phyloP scores from a whole-genome alignment of 202 grass and related monocot genomes.

The Saccharum hybrid region DNA sequence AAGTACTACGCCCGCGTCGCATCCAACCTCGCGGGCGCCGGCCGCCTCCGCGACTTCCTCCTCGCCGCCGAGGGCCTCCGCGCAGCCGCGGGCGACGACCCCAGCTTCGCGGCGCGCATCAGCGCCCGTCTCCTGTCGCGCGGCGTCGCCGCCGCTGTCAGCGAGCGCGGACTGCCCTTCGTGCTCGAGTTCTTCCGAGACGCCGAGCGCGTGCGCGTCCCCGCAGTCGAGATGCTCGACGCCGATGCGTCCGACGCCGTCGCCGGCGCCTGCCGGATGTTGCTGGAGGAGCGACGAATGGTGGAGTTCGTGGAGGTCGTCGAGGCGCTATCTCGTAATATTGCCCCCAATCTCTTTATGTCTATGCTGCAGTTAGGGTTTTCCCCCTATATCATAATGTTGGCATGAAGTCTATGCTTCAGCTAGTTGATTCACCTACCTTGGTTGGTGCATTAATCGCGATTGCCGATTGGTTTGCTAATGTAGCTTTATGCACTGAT shows the following conservation, averaged over 20 bases:
- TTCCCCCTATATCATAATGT: background rate
- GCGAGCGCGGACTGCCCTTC: conserved; percentile 46
- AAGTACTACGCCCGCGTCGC: conserved; percentile 84
- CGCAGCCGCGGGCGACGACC: conserved; percentile 49
- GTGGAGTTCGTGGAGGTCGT: conserved; percentile 64
- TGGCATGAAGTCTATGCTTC: background rate
- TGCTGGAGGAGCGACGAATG: conserved; percentile 58
- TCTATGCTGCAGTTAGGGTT: background rate
- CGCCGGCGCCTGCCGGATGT: conserved; percentile 53
- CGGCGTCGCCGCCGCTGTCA: conserved; percentile 60
- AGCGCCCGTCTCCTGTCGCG: conserved; percentile 63
- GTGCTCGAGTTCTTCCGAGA: conserved; percentile 74
- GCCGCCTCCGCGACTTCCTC: conserved; percentile 78
- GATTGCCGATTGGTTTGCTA: background rate
- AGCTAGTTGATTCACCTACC: background rate
- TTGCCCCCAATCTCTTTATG: background rate
- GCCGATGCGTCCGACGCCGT: conserved; percentile 51
- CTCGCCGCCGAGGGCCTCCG: conserved; percentile 83
- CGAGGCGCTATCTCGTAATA: conserved; percentile 75
- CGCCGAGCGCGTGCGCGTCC: conserved; percentile 65
- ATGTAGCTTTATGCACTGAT: background rate
- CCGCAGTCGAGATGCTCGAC: conserved; percentile 59
- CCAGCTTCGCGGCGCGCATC: conserved; percentile 70
- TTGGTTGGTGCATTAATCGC: background rate
- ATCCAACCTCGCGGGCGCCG: conserved; percentile 72